Percentiles rank a stretch among this genome's conserved stretches.
phyloP scores from a whole-genome alignment of 2,329 filamentous ascomycete species.

The Ophiostoma angusticollis region DNA sequence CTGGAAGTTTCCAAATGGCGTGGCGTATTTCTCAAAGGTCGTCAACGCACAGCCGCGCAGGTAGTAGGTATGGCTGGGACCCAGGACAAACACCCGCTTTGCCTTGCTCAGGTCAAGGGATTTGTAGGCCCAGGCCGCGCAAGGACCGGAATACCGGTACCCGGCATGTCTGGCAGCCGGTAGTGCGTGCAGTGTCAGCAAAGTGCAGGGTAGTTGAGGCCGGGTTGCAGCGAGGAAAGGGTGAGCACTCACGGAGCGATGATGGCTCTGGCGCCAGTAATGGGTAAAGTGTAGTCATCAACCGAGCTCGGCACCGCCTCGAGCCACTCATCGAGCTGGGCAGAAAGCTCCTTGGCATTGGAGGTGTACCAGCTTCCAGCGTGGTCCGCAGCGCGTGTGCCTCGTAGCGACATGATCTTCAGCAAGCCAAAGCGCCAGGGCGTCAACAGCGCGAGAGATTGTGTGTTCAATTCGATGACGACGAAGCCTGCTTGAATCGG shows the following conservation, averaged over 20 bases:
- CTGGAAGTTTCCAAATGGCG: slow-evolving; percentile 57
- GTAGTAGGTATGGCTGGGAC: slow-evolving; percentile 81
- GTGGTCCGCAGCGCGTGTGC: slow-evolving; percentile 32
- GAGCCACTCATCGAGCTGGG: slow-evolving; percentile 66
- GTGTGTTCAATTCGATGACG: no score
- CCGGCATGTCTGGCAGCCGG: slow-evolving; percentile 62
- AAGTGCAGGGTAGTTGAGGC: background rate
- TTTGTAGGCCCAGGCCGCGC: slow-evolving; percentile 92
- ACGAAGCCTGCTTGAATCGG: no score
- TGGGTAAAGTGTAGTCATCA: slow-evolving; percentile 48
- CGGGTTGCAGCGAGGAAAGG: background rate
- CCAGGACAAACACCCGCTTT: slow-evolving; percentile 83
- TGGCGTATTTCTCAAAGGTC: slow-evolving; percentile 55
- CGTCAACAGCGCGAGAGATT: background rate
- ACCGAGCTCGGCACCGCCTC: slow-evolving; percentile 53
- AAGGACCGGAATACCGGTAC: slow-evolving; percentile 81
- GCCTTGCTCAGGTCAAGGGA: slow-evolving; percentile 67
- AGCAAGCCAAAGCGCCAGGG: no score
- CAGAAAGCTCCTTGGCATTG: slow-evolving; percentile 43
- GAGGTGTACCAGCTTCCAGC: slow-evolving; percentile 80
- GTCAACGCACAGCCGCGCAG: slow-evolving; percentile 67
- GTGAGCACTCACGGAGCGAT: slow-evolving; percentile 82
- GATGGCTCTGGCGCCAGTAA: slow-evolving; percentile 64
- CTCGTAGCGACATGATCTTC: slow-evolving; percentile 11
- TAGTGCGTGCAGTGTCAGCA: slow-evolving; percentile 1